A percentile compares a stretch with the other conserved stretches of the same genome.
Conservation (phyloP, 768 basidiomycete species). For the Amanita muscaria region DNA sequence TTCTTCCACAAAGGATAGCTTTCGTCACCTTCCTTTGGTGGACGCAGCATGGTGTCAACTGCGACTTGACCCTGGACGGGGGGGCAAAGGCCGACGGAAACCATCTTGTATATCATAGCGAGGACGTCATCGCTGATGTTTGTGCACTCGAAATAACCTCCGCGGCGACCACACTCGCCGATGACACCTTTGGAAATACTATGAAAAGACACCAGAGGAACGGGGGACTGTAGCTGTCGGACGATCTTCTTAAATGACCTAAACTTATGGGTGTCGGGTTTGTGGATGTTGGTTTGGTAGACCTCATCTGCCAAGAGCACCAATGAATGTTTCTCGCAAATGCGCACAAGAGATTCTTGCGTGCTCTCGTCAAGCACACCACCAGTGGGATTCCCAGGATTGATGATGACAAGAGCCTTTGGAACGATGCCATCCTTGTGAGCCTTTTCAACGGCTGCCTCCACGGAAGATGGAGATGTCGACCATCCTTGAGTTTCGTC, state of each 20-base stretch:
- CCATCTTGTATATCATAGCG: slow-evolving; percentile 95
- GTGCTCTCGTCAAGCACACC: slow-evolving; percentile 65
- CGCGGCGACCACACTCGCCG: slow-evolving; percentile 95
- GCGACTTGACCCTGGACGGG: slow-evolving; percentile 88
- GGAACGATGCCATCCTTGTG: slow-evolving; percentile 50
- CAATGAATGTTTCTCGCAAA: slow-evolving; percentile 80
- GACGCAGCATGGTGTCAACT: slow-evolving; percentile 89
- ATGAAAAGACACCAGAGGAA: slow-evolving; percentile 92
- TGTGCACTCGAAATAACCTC: slow-evolving; percentile 90
- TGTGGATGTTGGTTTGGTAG: slow-evolving; percentile 92
- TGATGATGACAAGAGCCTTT: slow-evolving; percentile 92
- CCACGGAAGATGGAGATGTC: slow-evolving; percentile 62
- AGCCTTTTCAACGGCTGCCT: slow-evolving; percentile 58
- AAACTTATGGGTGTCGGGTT: slow-evolving; percentile 60
- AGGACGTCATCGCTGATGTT: slow-evolving; percentile 74
- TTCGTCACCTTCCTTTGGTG: slow-evolving; percentile 67
- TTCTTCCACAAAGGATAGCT: slow-evolving; percentile 74
- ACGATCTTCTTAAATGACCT: slow-evolving; percentile 91
- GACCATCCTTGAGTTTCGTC: slow-evolving; percentile 80
- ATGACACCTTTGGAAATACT: slow-evolving; percentile 94
- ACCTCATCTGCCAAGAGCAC: slow-evolving; percentile 96
- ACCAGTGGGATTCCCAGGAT: slow-evolving; percentile 97
- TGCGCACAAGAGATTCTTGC: slow-evolving; percentile 65
- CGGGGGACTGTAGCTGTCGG: slow-evolving; percentile 49
- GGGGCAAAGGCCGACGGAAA: slow-evolving; percentile 82